Evolutionary conservation across 116 monocot genomes (phyloP).

Genomic region (Cymodocea nodosa): DNA sequence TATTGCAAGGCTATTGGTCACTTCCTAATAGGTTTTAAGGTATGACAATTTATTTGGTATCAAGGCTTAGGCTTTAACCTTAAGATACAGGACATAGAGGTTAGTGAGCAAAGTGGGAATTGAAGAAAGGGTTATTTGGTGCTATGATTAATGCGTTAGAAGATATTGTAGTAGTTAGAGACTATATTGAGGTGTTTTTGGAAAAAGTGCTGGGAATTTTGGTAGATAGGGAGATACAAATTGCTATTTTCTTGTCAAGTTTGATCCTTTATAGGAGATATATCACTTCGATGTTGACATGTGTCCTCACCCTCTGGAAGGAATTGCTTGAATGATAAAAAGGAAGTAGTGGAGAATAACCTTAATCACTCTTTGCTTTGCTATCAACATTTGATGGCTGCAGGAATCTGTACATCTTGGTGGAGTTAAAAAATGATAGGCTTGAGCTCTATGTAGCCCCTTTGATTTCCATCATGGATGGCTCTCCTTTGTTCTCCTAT

Average conservation of each 20-base stretch:
- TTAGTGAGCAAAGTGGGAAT: too few species aligned
- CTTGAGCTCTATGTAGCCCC: conserved; percentile 59
- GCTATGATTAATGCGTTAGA: too few species aligned
- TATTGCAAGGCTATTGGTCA: too few species aligned
- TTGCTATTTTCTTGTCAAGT: conserved; percentile 69
- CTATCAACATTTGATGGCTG: conserved; percentile 77
- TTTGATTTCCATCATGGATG: conserved; percentile 16
- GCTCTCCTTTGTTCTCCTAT: not conserved
- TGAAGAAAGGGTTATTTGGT: too few species aligned
- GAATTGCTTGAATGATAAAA: conserved; percentile 68
- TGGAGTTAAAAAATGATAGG: conserved; percentile 47
- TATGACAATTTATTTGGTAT: too few species aligned
- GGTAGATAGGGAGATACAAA: too few species aligned
- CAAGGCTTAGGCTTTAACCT: too few species aligned
- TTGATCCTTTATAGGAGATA: conserved; percentile 55
- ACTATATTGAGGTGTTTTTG: too few species aligned
- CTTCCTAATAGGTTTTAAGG: too few species aligned
- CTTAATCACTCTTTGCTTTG: conserved; percentile 29
- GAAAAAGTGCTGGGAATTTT: too few species aligned
- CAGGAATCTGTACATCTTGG: conserved; percentile 58
- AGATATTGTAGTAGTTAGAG: too few species aligned
- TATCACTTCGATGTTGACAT: conserved; percentile 81
- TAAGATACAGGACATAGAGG: too few species aligned
- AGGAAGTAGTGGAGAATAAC: conserved; percentile 67
- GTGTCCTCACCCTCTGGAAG: conserved; percentile 70